phyloP scores from a whole-genome alignment of 441 rosid genomes.

The Capsella rubella region DNA sequence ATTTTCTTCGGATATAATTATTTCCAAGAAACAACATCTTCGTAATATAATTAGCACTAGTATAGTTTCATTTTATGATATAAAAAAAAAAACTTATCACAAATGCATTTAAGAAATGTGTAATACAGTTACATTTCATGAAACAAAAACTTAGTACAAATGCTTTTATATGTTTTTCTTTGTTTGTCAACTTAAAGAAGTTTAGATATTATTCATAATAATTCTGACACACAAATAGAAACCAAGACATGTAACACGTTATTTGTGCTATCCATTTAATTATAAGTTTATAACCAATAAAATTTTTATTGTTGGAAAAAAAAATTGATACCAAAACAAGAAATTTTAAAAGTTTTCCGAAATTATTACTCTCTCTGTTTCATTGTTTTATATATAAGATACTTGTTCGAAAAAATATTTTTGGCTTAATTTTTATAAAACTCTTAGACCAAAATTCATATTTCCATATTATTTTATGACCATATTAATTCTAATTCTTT shows the following conservation, averaged over 20 bases:
- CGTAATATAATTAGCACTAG: neutral
- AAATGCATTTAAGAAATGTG: neutral
- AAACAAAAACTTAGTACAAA: neutral
- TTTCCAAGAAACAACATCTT: neutral
- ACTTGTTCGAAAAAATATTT: too few relatives aligned
- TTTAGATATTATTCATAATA: neutral
- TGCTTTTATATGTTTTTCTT: neutral
- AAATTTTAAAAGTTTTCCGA: too few relatives aligned
- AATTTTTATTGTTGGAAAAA: too few relatives aligned
- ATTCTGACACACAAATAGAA: neutral
- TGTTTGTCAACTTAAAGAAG: neutral
- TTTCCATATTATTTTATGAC: too few relatives aligned
- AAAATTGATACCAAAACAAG: too few relatives aligned
- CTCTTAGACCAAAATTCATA: too few relatives aligned
- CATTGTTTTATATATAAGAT: too few relatives aligned
- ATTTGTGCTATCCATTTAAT: neutral
- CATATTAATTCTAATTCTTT: too few relatives aligned
- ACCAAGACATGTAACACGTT: neutral
- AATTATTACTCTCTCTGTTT: too few relatives aligned
- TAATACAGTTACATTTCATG: neutral
- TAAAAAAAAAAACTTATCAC: too few relatives aligned
- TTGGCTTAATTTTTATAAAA: too few relatives aligned
- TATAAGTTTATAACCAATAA: too few relatives aligned
- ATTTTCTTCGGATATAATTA: neutral
- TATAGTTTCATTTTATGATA: neutral